Base-by-base conservation (phyloP, 208 protist genomes). In the Wallacemonas collosoma region DNA sequence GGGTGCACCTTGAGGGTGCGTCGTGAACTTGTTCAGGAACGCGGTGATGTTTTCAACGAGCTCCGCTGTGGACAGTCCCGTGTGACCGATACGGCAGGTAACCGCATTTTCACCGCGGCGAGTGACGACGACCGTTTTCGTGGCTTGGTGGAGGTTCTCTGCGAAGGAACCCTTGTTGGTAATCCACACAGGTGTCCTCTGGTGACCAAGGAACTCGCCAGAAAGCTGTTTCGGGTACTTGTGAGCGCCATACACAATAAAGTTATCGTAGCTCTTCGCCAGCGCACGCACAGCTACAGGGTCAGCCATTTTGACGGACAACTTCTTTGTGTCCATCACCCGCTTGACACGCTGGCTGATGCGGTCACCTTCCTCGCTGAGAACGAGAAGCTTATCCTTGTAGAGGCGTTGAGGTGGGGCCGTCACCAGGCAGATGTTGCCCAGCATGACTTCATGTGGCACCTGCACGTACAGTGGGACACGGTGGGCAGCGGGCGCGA, bases 141-240 rank as follows among this genome's bases (percentile, higher is more conserved):
- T 75, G 12, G 90, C 88, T 9, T 71, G 70, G 56, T 69, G 54
- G 45, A 97, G 71, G 61, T 64, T 70, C 2, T 81, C 67, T 7
- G 67, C 62, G 47, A 97, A 82, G 43, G 56, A 75, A 4, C 81
- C 85, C 55, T 81, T 85, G 63, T 81, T 82, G 50, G 76, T 62
- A 8, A 95, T 77, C 92, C 92, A 97, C 38, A 93, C 81, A 3
- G 92, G 92, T 48, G 81, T 64, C n/a, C 81, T 78, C 51, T 83
- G 87, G 68, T 97, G 92, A 39, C 87, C 88, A 43, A 95, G 76
- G 68, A 97, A 97, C 76, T 97, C 92, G 36, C 92, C 92, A 5
- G 89, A 88, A 12, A 97, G 80, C 75, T 93, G 87, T 38, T 68
- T 68, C 17, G 92, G 92, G 66, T 94, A 97, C 55, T 82, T 90